These are phyloP conservation scores for Colletotrichum sp. DNA, from an alignment of 2,329 filamentous ascomycete genomes.

Conservation along the genomic window DNA sequence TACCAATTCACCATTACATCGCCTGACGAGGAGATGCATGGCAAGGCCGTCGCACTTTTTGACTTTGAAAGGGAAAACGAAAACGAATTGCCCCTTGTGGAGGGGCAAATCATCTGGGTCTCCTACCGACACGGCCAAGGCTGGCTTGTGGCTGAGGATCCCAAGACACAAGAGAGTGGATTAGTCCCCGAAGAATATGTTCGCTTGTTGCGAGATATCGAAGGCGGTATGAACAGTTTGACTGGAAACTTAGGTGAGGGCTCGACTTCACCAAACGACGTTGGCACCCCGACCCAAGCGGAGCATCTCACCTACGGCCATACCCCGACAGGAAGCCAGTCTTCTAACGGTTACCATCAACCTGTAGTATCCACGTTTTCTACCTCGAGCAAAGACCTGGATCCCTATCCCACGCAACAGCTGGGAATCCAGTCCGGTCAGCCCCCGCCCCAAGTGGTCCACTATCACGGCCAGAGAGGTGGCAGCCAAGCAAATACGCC, in stretches of 20 bases:
- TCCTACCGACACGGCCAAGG: slow-evolving; percentile 96
- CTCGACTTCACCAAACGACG: slow-evolving; percentile 58
- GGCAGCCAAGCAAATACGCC: slow-evolving; percentile 71
- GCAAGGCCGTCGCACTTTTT: slow-evolving; percentile 93
- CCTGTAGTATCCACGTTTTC: slow-evolving; percentile 73
- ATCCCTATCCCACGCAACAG: slow-evolving; percentile 71
- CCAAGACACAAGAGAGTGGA: slow-evolving; percentile 91
- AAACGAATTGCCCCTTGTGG: slow-evolving; percentile 89
- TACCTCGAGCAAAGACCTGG: slow-evolving; percentile 72
- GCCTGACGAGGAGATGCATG: slow-evolving; percentile 96
- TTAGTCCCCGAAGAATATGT: slow-evolving; percentile 98
- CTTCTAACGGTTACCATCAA: slow-evolving; percentile 71
- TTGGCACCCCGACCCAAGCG: slow-evolving; percentile 65
- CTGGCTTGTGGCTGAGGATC: slow-evolving; percentile 96
- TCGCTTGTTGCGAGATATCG: slow-evolving; percentile 87
- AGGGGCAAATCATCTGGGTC: slow-evolving; percentile 96
- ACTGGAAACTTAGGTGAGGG: slow-evolving; percentile 64
- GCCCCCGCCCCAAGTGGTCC: slow-evolving; percentile 68
- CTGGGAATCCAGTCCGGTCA: slow-evolving; percentile 68
- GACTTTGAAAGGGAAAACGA: slow-evolving; percentile 96
- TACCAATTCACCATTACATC: slow-evolving; percentile 96
- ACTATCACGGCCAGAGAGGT: slow-evolving; percentile 72
- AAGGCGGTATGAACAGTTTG: slow-evolving; percentile 82
- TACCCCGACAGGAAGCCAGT: slow-evolving; percentile 21
- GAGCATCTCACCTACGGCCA: slow-evolving; percentile 48